Base-by-base conservation (phyloP, 371 early-diverging fungal species). In the Mucor ambiguus region DNA sequence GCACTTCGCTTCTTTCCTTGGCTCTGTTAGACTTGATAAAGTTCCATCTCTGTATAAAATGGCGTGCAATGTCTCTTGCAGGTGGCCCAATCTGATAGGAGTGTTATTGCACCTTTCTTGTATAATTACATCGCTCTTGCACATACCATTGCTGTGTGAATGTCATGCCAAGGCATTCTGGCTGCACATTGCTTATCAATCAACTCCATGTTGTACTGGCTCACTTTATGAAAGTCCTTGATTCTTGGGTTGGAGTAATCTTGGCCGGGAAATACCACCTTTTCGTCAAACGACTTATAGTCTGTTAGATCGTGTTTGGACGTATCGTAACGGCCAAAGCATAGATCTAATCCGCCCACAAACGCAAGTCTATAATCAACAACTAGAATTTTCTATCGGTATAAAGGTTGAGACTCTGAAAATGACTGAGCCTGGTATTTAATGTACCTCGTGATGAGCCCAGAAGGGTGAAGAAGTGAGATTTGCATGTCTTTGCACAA, bases 141-240 rank as follows among this genome's bases (percentile, higher is more conserved):
- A 63, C 16, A n/a, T 73, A 80, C 86, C 85, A 93, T 84, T 22
- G 81, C 90, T 44, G 85, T 76, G 22, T 90, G 89, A 5, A 96
- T 85, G 64, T 97, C 98, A 79, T 96, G 97, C 98, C 98, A 97
- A 22, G 96, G 96, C 96, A 97, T 93, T 62, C 97, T 85, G 18
- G 95, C 85, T 8, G 69, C 69, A 16, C 44, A 43, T 16, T 49
- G 57, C 49, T 75, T 76, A 60, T 80, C 73, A 35, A 83, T 72
- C 9, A 79, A 58, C n/a, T 72, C 68, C 43, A 65, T 64, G n/a
- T 71, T 63, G 58, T 79, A 83, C 18, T 74, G 67, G 26, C 69
- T 69, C 9, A 83, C 83, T 70, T 93, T 87, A 28, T 71, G 68
- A 81, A 96, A 97, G 76, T 97, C 96, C 70, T 88, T 90, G 63